Evolutionary conservation across 495 filamentous ascomycete species (phyloP).

Genomic region (Cudoniella acicularis): DNA sequence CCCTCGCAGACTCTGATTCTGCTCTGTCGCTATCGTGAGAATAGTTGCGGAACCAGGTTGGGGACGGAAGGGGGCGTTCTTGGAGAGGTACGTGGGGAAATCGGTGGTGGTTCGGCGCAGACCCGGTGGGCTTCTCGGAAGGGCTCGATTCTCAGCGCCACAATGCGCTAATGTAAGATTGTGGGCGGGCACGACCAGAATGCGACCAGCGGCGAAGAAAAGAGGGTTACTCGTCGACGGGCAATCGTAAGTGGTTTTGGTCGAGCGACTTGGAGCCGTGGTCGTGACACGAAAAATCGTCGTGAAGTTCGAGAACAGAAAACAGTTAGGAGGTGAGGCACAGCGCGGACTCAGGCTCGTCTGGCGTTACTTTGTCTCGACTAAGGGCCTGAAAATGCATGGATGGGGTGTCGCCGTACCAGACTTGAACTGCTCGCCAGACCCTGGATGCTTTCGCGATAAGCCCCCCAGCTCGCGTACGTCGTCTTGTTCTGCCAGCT

Average conservation of each 20-base stretch:
- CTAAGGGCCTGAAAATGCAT: neutral
- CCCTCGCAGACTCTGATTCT: neutral
- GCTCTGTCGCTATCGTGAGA: neutral
- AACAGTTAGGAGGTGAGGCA: too few species aligned
- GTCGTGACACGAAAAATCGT: too few species aligned
- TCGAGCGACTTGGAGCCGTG: too few species aligned
- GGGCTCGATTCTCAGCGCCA: neutral
- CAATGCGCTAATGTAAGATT: neutral
- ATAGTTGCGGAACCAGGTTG: neutral
- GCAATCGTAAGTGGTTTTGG: too few species aligned
- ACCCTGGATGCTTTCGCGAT: too few species aligned
- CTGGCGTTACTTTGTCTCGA: neutral
- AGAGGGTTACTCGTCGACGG: too few species aligned
- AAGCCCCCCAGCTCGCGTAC: too few species aligned
- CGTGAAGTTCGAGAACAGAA: neutral
- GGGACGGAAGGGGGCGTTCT: neutral
- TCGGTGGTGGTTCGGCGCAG: neutral
- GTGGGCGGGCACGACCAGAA: neutral
- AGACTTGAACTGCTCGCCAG: too few species aligned
- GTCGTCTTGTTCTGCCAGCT: too few species aligned
- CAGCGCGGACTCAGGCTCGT: neutral
- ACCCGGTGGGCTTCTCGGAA: neutral
- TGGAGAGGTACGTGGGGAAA: neutral
- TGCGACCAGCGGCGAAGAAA: neutral
- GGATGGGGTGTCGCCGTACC: too few species aligned